phyloP scores from a whole-genome alignment of 2,329 filamentous ascomycete species.

The Fusarium ramigenum region DNA sequence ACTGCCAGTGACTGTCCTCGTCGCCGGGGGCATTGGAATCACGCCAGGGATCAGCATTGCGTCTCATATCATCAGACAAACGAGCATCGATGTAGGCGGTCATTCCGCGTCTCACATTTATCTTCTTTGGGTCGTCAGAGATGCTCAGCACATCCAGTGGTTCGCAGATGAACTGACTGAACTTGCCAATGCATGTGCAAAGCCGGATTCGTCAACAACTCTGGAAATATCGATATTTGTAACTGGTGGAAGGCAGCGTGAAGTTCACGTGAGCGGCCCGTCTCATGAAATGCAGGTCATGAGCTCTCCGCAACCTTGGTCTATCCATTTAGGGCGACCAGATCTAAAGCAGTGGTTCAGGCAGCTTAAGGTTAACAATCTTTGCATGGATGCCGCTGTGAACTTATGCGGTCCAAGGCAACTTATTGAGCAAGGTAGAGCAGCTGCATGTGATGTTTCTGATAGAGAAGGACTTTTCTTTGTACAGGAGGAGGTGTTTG shows the following conservation, averaged over 20 bases:
- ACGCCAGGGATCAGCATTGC: neutral
- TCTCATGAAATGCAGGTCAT: neutral
- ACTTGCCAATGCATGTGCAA: neutral
- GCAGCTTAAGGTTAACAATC: neutral
- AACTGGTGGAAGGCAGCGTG: neutral
- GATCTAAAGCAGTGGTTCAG: neutral
- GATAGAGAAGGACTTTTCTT: neutral
- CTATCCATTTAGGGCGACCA: neutral
- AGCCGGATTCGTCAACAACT: neutral
- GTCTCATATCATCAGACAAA: neutral
- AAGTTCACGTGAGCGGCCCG: rapidly evolving
- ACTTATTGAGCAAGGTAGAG: neutral
- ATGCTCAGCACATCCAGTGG: neutral
- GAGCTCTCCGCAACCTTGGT: neutral
- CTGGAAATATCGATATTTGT: neutral
- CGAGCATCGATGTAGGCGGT: rapidly evolving
- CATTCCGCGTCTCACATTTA: neutral
- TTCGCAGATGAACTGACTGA: neutral
- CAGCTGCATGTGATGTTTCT: neutral
- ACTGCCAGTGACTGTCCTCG: neutral
- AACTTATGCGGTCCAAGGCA: neutral
- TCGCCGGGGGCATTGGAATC: neutral
- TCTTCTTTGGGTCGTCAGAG: neutral
- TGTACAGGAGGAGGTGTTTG: neutral
- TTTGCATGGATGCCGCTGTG: neutral